Base-by-base conservation (phyloP, 352 stramenopile genomes). In the Peronosclerospora sorghi region DNA sequence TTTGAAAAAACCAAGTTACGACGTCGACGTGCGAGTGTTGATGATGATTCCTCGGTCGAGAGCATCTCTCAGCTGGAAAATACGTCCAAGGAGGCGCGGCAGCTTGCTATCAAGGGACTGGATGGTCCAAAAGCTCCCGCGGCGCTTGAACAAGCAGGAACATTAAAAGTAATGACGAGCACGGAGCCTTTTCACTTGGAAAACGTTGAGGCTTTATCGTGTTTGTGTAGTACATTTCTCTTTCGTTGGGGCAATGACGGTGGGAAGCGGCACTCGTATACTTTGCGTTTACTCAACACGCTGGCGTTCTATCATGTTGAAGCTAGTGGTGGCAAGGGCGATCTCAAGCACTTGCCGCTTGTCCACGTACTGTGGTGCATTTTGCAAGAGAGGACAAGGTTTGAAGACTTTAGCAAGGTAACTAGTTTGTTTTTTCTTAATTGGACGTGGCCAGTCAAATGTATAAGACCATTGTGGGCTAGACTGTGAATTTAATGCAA, bases 361-460 rank as follows among this genome's bases (percentile, higher is more conserved):
- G 63, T 86, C 18, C 48, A 56, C 23, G 54, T 78, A 19, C 48
- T 86, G 12, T 86, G 73, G 73, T 77, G 63, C 17, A 65, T 75
- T 14, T 56, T 83, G 4, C 70, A 81, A 56, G 73, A 86, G 10
- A 59, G 45, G 8, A 62, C 65, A 14, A 46, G 67, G 37, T 71
- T 81, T 45, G 71, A 82, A 41, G 54, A 66, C 7, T 83, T 70
- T 27, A 50, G 47, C 4, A 68, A 65, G 62, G 70, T 79, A 61
- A 15, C 43, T n/a, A n/a, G 8, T 18, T 29, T 35, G 7, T 46
- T 2, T 24, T n/a, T 17, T 15, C 17, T 1, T n/a, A 35, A 15
- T n/a, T 13, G 2, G 30, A 9, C 12, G 13, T 18, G 17, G 5
- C 30, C 13, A 7, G 13, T 19, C 13, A 10, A 34, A 13, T 34